Percentiles rank a stretch among this genome's conserved stretches.
Conservation (phyloP, 805 yeast genomes). For the Zygosaccharomyces lentus region DNA sequence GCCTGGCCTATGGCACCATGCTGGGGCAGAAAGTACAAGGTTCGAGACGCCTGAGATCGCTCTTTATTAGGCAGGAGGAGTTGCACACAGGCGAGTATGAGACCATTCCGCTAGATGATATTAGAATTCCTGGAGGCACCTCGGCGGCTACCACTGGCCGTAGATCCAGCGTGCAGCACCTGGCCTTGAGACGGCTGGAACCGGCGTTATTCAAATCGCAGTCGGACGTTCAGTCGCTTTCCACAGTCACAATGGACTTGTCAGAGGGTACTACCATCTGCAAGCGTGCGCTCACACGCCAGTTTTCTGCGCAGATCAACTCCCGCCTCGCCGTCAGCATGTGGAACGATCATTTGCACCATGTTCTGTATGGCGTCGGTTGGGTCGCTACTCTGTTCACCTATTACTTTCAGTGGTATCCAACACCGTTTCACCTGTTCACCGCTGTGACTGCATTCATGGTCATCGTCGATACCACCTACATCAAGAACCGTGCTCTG, state of each 20-base stretch:
- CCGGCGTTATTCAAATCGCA: conserved; percentile 1
- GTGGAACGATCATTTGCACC: conserved; percentile 24
- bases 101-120: neutral
- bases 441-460: conserved; percentile 56
- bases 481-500: conserved; percentile 43
- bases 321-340: conserved; percentile 15
- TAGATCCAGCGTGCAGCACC: neutral
- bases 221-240: conserved; percentile 1
- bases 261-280: conserved; percentile 14
- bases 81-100: conserved; percentile 12
- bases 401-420: conserved; percentile 38
- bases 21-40: conserved; percentile 37
- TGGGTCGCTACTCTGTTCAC: conserved; percentile 21
- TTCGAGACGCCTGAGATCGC: conserved; percentile 26
- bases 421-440: conserved; percentile 59
- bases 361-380: conserved; percentile 19
- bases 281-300: conserved; percentile 21
- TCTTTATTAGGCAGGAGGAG: conserved; percentile 17
- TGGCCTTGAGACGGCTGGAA: neutral
- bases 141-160: neutral
- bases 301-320: conserved; percentile 16
- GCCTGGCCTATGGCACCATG: conserved; percentile 47
- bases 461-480: conserved; percentile 39
- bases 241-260: conserved; percentile 6
- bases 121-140: neutral